Conservation (phyloP, 192 early-diverging fungal genomes). For the Rhizoclosmatium globosum region DNA sequence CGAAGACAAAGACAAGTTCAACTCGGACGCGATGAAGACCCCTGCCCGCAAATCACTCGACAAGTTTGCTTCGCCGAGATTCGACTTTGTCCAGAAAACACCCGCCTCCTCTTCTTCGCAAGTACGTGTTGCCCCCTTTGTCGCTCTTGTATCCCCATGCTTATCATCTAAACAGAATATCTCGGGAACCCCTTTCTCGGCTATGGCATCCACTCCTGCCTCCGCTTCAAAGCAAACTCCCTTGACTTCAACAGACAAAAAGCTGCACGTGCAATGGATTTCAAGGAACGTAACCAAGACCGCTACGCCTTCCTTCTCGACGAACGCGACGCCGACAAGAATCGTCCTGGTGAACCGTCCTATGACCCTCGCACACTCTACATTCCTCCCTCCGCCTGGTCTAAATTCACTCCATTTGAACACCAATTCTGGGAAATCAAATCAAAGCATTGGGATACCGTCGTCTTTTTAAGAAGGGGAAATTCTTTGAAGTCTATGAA, state of each 20-base stretch:
- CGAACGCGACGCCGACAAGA: conserved; percentile 78
- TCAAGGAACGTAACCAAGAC: conserved; percentile 86
- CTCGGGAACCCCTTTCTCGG: no score
- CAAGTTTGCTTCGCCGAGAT: conserved; percentile 10
- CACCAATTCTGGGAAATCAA: conserved; percentile 99
- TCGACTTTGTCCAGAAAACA: background rate
- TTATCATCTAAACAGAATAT: no score
- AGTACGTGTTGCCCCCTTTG: no score
- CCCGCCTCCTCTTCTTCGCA: background rate
- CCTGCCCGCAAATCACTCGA: background rate
- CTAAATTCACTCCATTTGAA: conserved; percentile 93
- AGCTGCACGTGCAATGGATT: conserved; percentile 64
- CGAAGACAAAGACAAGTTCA: background rate
- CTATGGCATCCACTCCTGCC: background rate
- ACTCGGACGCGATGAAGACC: background rate
- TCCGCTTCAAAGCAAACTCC: conserved; percentile 3
- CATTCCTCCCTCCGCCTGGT: conserved; percentile 83
- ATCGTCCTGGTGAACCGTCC: conserved; percentile 74
- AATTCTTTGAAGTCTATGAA: conserved; percentile 98
- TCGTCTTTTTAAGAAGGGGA: conserved; percentile 99
- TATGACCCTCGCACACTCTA: conserved; percentile 94
- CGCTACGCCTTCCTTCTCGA: conserved; percentile 89
- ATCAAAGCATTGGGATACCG: conserved; percentile 88
- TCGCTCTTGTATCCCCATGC: no score
- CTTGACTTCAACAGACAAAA: conserved; percentile 25